Conservation (phyloP, 1,139 yeast species). For the Suhomyces anneliseae region DNA sequence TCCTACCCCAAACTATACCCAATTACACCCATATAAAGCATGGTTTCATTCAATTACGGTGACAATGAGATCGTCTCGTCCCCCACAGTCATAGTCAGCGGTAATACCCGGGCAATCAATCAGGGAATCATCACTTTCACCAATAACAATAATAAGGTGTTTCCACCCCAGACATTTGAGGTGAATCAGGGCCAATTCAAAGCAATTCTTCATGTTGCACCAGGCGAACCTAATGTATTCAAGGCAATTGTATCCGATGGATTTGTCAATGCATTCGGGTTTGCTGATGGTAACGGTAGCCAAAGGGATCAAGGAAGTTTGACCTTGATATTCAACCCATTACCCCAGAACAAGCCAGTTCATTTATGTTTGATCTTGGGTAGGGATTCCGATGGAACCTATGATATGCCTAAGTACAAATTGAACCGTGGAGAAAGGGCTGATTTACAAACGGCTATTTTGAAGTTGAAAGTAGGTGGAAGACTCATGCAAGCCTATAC, state of each 20-base stretch:
- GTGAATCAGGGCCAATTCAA: constrained; percentile 72
- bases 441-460: constrained; percentile 70
- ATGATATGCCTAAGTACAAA: constrained; percentile 70
- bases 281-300: constrained; percentile 23
- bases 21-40: background rate
- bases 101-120: constrained; percentile 22
- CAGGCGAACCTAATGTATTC: constrained; percentile 55
- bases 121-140: constrained; percentile 34
- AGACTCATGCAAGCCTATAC: constrained; percentile 93
- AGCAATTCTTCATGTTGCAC: constrained; percentile 67
- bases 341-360: constrained; percentile 70
- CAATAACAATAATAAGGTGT: constrained; percentile 46
- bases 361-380: constrained; percentile 80
- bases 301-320: constrained; percentile 29
- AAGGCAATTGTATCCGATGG: constrained; percentile 28
- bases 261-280: constrained; percentile 29
- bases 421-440: constrained; percentile 59
- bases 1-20: too few relatives aligned
- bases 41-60: constrained; percentile 29
- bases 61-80: constrained; percentile 43
- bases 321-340: constrained; percentile 54
- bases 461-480: constrained; percentile 79
- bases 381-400: constrained; percentile 68
- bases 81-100: constrained; percentile 42
- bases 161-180: constrained; percentile 73